These are phyloP conservation scores for Fagopyrum tataricum DNA, from an alignment of 148 eudicot genomes.

Conservation along the genomic window DNA sequence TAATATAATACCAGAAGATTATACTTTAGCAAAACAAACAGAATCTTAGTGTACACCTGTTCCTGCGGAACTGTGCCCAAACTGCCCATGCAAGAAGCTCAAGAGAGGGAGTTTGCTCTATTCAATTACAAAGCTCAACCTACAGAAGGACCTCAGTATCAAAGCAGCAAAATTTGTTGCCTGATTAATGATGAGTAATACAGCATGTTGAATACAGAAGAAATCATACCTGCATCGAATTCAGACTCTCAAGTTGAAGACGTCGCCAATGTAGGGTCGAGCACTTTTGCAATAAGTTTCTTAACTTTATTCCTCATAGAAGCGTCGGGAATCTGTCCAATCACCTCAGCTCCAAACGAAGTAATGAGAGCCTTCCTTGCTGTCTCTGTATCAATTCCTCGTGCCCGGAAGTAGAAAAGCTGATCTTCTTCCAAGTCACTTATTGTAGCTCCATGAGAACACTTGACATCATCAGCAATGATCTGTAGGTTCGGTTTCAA, in stretches of 20 bases:
- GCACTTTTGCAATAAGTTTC: slow-evolving; percentile 37
- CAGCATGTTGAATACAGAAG: not conserved
- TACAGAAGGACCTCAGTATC: too few species aligned
- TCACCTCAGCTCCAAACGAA: slow-evolving; percentile 81
- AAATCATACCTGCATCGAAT: not conserved
- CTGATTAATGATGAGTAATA: not conserved
- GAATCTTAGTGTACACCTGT: too few species aligned
- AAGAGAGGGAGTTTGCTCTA: too few species aligned
- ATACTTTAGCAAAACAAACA: too few species aligned
- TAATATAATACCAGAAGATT: too few species aligned
- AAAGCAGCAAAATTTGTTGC: not conserved
- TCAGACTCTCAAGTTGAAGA: not conserved
- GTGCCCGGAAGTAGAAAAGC: slow-evolving; percentile 80
- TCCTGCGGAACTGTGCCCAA: too few species aligned
- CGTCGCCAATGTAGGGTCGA: slow-evolving; percentile 23
- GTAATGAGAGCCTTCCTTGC: slow-evolving; percentile 82
- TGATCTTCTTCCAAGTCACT: slow-evolving; percentile 85
- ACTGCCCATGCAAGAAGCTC: too few species aligned
- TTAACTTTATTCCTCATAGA: slow-evolving; percentile 53
- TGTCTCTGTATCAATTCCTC: slow-evolving; percentile 62
- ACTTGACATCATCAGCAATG: slow-evolving; percentile 88
- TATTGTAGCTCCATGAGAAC: slow-evolving; percentile 92
- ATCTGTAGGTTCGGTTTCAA: slow-evolving; percentile 87
- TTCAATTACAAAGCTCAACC: too few species aligned
- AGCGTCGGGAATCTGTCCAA: slow-evolving; percentile 46